Conservation (phyloP, 805 yeast genomes). For the Candida wancherniae region DNA sequence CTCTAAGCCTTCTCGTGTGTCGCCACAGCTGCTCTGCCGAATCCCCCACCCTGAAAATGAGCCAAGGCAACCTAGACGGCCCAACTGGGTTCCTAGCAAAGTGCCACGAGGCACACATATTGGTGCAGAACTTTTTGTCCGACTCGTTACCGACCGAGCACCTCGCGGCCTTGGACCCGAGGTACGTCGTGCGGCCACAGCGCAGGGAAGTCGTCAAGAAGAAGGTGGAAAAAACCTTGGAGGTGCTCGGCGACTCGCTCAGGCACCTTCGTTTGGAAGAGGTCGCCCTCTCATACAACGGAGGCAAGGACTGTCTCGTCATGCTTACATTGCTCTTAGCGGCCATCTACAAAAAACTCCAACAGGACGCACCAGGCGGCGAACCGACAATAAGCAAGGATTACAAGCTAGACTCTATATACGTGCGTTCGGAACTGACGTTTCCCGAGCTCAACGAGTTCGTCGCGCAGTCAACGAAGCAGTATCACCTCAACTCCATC, state of each 20-base stretch:
- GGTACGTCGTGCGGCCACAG: conserved; percentile 19
- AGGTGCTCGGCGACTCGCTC: conserved; percentile 23
- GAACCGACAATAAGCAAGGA: conserved; percentile 18
- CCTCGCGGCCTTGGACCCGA: conserved; percentile 16
- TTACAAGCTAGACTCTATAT: conserved; percentile 54
- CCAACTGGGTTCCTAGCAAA: conserved; percentile 12
- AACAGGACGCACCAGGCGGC: conserved; percentile 6
- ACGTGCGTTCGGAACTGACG: conserved; percentile 69
- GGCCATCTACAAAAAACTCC: conserved; percentile 30
- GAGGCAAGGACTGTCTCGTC: conserved; percentile 95
- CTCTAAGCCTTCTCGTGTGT: too few relatives aligned
- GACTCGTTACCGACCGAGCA: conserved; percentile 27
- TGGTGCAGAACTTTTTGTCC: conserved; percentile 27
- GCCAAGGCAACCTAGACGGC: too few relatives aligned
- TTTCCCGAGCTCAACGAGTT: conserved; percentile 69
- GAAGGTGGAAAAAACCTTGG: conserved; percentile 25
- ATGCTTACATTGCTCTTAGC: conserved; percentile 74
- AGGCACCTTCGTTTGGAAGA: conserved; percentile 36
- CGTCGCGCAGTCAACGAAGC: conserved; percentile 47
- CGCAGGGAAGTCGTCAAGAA: conserved; percentile 24
- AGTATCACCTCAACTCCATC: conserved; percentile 52
- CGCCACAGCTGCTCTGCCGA: too few relatives aligned
- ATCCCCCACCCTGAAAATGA: too few relatives aligned
- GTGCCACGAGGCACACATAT: conserved; percentile 30
- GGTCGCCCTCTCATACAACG: conserved; percentile 82